These are phyloP conservation scores for Chenopodium formosanum DNA, from an alignment of 148 eudicot genomes.

Conservation along the genomic window DNA sequence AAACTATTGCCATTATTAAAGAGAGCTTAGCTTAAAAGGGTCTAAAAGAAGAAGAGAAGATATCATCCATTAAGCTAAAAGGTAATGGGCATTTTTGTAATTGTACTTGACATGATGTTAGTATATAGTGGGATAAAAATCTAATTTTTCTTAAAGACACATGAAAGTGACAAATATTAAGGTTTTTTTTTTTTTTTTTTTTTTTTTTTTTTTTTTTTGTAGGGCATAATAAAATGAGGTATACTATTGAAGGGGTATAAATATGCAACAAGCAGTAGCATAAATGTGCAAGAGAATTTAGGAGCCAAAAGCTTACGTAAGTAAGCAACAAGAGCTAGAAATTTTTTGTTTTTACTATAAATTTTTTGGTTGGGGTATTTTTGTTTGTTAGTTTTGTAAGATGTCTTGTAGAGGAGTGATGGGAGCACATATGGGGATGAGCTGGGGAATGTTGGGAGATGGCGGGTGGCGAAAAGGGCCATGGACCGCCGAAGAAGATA, in stretches of 20 bases:
- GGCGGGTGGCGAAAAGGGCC: constrained; percentile 86
- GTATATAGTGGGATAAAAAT: constrained; percentile 7
- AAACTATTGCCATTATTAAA: too few relatives aligned
- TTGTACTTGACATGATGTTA: not conserved
- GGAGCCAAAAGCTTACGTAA: not conserved
- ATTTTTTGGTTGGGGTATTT: too few relatives aligned
- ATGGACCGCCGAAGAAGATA: constrained; percentile 88
- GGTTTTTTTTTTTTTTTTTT: not conserved
- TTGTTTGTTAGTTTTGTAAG: too few relatives aligned
- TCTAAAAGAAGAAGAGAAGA: not conserved
- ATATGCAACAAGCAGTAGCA: constrained; percentile 37
- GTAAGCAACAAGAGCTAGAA: not conserved
- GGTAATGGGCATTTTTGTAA: constrained; percentile 34
- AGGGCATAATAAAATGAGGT: constrained; percentile 10
- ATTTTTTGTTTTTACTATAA: not conserved
- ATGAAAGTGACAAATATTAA: constrained; percentile 27
- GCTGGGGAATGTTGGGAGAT: constrained; percentile 57
- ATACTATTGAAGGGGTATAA: constrained; percentile 38
- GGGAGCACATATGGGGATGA: constrained; percentile 47
- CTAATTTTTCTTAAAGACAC: constrained; percentile 13
- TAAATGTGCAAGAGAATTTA: constrained; percentile 15
- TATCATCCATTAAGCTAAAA: not conserved
- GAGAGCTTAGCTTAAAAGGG: not conserved
- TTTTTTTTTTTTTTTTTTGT: not conserved
- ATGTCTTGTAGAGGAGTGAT: constrained; percentile 29